These are phyloP conservation scores for Toxicodendron radicans DNA, from an alignment of 345 rosid species.

Conservation along the genomic window DNA sequence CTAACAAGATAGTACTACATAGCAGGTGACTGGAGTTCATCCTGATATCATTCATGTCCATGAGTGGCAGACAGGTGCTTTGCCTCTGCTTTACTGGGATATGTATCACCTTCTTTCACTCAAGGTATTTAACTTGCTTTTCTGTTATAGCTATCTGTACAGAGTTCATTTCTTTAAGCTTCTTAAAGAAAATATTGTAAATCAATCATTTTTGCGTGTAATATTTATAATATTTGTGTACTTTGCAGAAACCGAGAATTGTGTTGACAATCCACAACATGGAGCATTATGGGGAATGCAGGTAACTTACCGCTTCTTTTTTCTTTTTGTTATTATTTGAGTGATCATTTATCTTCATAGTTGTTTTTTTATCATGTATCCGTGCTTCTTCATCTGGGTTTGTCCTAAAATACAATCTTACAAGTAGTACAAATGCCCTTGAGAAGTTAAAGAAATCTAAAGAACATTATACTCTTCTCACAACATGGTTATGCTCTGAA, in stretches of 20 bases:
- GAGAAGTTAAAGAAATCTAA: too few species aligned
- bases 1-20: slow-evolving; percentile 16
- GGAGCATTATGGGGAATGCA: background rate
- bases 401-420: too few species aligned
- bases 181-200: background rate
- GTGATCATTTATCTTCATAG: too few species aligned
- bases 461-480: too few species aligned
- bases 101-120: slow-evolving; percentile 52
- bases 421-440: too few species aligned
- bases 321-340: too few species aligned
- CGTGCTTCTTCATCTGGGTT: too few species aligned
- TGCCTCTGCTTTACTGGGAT: slow-evolving; percentile 65
- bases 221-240: background rate
- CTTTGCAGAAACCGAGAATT: background rate
- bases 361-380: too few species aligned
- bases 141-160: background rate
- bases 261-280: background rate
- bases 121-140: slow-evolving; percentile 31
- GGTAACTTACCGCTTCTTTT: background rate
- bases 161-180: background rate
- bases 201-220: background rate
- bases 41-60: slow-evolving; percentile 64
- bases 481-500: too few species aligned
- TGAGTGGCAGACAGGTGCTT: slow-evolving; percentile 62
- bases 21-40: slow-evolving; percentile 49